These are phyloP conservation scores for Globisporangium cylindrosporum DNA, from an alignment of 352 stramenopile genomes.

Conservation along the genomic window DNA sequence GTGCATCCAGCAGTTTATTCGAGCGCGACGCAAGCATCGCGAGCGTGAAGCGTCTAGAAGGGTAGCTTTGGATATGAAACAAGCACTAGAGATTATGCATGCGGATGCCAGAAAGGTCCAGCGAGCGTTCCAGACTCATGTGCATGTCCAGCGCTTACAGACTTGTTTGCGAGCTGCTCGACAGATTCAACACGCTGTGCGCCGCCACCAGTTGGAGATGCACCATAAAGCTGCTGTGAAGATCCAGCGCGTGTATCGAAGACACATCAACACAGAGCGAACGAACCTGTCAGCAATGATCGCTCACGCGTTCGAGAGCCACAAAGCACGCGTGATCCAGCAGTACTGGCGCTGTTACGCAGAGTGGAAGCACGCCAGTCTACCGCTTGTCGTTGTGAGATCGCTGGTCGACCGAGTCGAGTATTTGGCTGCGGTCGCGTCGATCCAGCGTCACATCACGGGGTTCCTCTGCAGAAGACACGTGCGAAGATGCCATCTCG, in stretches of 20 bases:
- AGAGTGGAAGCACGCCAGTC: conserved; percentile 23
- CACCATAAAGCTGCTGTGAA: neutral
- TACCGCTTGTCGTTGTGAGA: conserved; percentile 22
- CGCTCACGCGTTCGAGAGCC: conserved; percentile 11
- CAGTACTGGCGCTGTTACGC: conserved; percentile 28
- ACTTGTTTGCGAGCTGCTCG: conserved; percentile 16
- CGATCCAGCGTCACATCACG: conserved; percentile 40
- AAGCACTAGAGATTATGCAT: conserved; percentile 20
- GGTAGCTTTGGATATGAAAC: conserved; percentile 12
- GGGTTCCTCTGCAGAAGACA: conserved; percentile 44
- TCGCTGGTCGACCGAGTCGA: conserved; percentile 45
- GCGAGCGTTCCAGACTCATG: conserved; percentile 23
- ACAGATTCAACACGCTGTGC: conserved; percentile 29
- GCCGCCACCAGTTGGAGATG: conserved; percentile 5
- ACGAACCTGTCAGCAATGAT: neutral
- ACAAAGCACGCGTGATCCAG: conserved; percentile 29
- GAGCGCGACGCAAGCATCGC: neutral
- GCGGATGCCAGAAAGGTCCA: conserved; percentile 37
- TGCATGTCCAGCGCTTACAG: neutral
- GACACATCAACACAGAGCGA: neutral
- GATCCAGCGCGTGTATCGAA: conserved; percentile 25
- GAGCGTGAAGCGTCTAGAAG: neutral
- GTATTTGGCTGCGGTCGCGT: conserved; percentile 35
- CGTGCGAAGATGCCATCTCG: conserved; percentile 22
- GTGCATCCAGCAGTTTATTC: conserved; percentile 29